Conservation (phyloP, 345 rosid genomes). For the Alliaria petiolata region DNA sequence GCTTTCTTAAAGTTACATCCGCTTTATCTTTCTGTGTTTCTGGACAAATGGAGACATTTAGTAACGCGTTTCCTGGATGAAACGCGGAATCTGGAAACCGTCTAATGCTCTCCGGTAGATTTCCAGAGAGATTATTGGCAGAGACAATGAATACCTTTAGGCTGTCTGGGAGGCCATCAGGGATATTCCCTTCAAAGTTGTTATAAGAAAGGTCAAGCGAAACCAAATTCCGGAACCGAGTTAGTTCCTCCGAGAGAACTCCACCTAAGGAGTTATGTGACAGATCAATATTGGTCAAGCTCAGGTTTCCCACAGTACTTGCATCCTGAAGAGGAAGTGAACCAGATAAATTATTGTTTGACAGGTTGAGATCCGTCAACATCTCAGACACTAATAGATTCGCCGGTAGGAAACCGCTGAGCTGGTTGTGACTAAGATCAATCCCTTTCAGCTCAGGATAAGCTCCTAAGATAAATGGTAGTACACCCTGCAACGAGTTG, state of each 20-base stretch:
- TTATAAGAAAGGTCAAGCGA: slow-evolving; percentile 65
- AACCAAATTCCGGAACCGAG: slow-evolving; percentile 44
- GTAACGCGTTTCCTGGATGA: slow-evolving; percentile 77
- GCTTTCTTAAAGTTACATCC: slow-evolving; percentile 27
- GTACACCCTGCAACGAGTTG: slow-evolving; percentile 64
- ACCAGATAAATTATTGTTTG: slow-evolving; percentile 73
- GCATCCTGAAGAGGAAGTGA: slow-evolving; percentile 53
- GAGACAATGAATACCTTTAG: slow-evolving; percentile 61
- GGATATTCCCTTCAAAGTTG: slow-evolving; percentile 65
- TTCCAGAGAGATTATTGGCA: slow-evolving; percentile 76
- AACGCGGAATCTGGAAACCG: slow-evolving; percentile 76
- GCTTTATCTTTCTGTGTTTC: slow-evolving; percentile 40
- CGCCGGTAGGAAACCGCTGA: slow-evolving; percentile 51
- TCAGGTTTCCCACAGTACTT: slow-evolving; percentile 40
- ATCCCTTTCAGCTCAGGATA: slow-evolving; percentile 57
- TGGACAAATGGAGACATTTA: slow-evolving; percentile 42
- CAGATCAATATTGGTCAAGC: slow-evolving; percentile 59
- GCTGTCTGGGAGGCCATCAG: slow-evolving; percentile 54
- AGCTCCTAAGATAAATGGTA: slow-evolving; percentile 56
- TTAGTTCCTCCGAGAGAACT: slow-evolving; percentile 41
- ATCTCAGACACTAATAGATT: slow-evolving; percentile 53
- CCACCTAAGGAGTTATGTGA: slow-evolving; percentile 72
- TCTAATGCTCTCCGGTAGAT: slow-evolving; percentile 56
- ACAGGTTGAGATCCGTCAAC: slow-evolving; percentile 61
- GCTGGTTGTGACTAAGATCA: slow-evolving; percentile 73